Conservation (phyloP, 2,329 filamentous ascomycete species). For the Penicillium sp. region DNA sequence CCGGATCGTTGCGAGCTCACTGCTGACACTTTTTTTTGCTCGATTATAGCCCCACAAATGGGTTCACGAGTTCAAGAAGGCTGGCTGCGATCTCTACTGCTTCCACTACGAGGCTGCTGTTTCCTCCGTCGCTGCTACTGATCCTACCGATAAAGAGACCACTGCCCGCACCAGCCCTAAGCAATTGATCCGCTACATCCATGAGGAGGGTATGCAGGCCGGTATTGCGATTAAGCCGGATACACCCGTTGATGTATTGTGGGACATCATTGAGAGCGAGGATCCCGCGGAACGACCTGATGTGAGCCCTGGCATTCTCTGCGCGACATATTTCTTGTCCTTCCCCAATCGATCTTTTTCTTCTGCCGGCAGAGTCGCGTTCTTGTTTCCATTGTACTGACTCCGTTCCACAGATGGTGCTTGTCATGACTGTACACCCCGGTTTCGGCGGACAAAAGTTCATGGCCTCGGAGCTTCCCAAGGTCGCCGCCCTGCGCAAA, state of each 20-base stretch:
- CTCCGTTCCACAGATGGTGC: conserved; percentile 69
- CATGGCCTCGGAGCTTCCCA: conserved; percentile 92
- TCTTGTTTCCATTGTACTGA: conserved; percentile 7
- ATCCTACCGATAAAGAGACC: conserved; percentile 65
- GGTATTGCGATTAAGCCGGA: conserved; percentile 94
- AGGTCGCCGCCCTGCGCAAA: conserved; percentile 77
- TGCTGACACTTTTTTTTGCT: conserved; percentile 5
- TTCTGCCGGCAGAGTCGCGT: background rate
- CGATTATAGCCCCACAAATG: conserved; percentile 86
- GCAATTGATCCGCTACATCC: conserved; percentile 85
- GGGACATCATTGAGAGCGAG: conserved; percentile 75
- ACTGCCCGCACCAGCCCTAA: conserved; percentile 70
- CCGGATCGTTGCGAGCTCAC: background rate
- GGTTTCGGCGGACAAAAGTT: conserved; percentile 98
- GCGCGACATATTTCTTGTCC: background rate
- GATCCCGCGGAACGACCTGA: conserved; percentile 77
- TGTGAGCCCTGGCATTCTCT: conserved; percentile 54
- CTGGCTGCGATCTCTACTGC: conserved; percentile 97
- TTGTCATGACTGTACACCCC: conserved; percentile 97
- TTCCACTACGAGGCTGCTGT: conserved; percentile 98
- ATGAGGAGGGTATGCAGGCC: conserved; percentile 79
- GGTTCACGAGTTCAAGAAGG: conserved; percentile 91
- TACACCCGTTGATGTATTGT: conserved; percentile 85
- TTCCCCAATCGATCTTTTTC: background rate
- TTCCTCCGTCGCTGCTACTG: conserved; percentile 74